Percentiles rank a stretch among this genome's conserved stretches.
These are phyloP conservation scores for Crithidia acanthocephali DNA, from an alignment of 208 protist genomes.

Conservation along the genomic window DNA sequence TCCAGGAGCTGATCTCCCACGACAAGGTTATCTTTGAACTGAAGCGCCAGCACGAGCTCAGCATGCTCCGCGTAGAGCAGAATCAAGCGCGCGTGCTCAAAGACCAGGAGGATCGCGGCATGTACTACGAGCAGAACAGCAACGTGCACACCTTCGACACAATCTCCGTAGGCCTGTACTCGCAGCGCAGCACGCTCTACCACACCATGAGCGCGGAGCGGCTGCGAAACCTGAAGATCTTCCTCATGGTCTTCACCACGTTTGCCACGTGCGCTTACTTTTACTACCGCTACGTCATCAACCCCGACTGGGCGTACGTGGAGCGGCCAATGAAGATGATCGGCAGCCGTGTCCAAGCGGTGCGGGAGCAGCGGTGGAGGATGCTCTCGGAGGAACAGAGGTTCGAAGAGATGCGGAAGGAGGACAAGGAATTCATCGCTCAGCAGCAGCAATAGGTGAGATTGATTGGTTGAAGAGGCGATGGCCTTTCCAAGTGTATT, in stretches of 20 bases:
- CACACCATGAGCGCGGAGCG: constrained; percentile 87
- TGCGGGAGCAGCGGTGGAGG: constrained; percentile 65
- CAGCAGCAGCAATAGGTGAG: not conserved
- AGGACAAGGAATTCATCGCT: not conserved
- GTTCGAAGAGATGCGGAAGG: constrained; percentile 22
- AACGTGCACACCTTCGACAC: constrained; percentile 92
- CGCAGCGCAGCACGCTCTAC: constrained; percentile 87
- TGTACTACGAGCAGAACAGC: constrained; percentile 93
- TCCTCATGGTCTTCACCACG: constrained; percentile 68
- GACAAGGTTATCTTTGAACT: constrained; percentile 92
- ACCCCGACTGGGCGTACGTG: constrained; percentile 83
- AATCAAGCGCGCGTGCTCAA: constrained; percentile 83
- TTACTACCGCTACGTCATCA: constrained; percentile 91
- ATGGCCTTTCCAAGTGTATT: not conserved
- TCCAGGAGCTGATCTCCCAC: constrained; percentile 72
- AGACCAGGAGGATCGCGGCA: constrained; percentile 87
- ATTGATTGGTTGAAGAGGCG: too few relatives aligned
- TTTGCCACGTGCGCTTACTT: constrained; percentile 71
- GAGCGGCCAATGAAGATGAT: constrained; percentile 72
- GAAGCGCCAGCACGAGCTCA: constrained; percentile 91
- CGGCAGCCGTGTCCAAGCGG: constrained; percentile 70
- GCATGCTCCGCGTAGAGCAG: constrained; percentile 89
- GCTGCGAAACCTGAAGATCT: constrained; percentile 85
- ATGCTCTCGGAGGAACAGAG: constrained; percentile 47
- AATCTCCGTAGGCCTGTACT: constrained; percentile 82